A percentile compares a stretch with the other conserved stretches of the same genome.
These are phyloP conservation scores for Hebeloma cylindrosporum DNA, from an alignment of 768 basidiomycete species.

Conservation along the genomic window DNA sequence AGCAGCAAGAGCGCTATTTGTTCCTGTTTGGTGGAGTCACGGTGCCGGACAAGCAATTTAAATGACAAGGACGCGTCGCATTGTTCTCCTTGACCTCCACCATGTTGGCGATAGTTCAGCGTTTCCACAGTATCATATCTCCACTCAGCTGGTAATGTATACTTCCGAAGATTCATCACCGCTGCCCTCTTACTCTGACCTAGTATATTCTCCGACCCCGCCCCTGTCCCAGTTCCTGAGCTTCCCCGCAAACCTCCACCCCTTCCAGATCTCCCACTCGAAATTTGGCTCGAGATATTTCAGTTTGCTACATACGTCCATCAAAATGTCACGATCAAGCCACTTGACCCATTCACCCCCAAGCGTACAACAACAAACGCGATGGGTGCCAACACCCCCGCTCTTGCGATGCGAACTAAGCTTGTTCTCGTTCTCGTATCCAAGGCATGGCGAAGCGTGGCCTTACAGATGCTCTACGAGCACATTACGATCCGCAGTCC, in stretches of 20 bases:
- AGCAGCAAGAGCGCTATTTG: conserved; percentile 22
- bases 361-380: conserved; percentile 42
- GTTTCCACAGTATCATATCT: conserved; percentile 18
- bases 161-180: conserved; percentile 3
- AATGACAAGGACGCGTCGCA: conserved; percentile 6
- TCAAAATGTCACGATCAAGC: conserved; percentile 40
- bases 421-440: conserved; percentile 49
- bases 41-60: conserved; percentile 10
- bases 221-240: conserved; percentile 13
- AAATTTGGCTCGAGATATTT: conserved; percentile 58
- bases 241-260: conserved; percentile 16
- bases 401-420: conserved; percentile 48
- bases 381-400: conserved; percentile 47
- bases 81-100: conserved; percentile 16
- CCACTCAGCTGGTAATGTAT: conserved; percentile 34
- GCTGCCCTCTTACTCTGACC: conserved; percentile 17
- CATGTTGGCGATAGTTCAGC: conserved; percentile 29
- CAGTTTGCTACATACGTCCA: conserved; percentile 53
- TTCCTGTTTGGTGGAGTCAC: conserved; percentile 26
- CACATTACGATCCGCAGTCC: conserved; percentile 48
- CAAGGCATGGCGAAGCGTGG: conserved; percentile 44
- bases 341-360: conserved; percentile 46
- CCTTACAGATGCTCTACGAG: conserved; percentile 44
- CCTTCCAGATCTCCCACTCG: conserved; percentile 43
- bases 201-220: conserved; percentile 25